phyloP scores from a whole-genome alignment of 225 moss, liverwort and hornwort species.

The Ulota crispa region DNA sequence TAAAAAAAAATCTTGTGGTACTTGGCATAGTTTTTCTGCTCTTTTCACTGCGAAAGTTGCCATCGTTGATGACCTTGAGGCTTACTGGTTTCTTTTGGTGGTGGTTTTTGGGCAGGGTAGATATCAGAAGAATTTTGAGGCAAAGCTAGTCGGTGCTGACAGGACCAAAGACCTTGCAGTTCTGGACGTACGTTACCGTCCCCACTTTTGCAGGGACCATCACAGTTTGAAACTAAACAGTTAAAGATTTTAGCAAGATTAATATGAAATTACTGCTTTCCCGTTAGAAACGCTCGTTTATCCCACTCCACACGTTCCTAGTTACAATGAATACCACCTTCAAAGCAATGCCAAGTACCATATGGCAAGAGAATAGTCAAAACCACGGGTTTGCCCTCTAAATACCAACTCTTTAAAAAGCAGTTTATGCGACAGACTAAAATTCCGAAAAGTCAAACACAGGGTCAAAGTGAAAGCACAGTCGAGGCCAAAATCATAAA shows the following conservation, averaged over 20 bases:
- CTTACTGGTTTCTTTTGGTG: slow-evolving; percentile 32
- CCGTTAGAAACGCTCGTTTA: background rate
- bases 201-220: slow-evolving; percentile 3
- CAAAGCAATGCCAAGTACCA: background rate
- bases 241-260: slow-evolving; percentile 18
- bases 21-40: background rate
- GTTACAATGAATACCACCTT: background rate
- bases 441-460: too few relatives aligned
- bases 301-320: too few relatives aligned
- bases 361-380: background rate
- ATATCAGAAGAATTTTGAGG: slow-evolving; percentile 77
- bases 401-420: background rate
- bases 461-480: too few relatives aligned
- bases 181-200: slow-evolving; percentile 47
- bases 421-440: background rate
- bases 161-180: slow-evolving; percentile 74
- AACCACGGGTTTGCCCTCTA: background rate
- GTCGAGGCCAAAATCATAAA: too few relatives aligned
- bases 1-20: background rate
- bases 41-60: background rate
- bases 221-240: background rate
- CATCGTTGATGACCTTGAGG: slow-evolving; percentile 21
- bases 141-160: slow-evolving; percentile 70
- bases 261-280: background rate
- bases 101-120: slow-evolving; percentile 59